Percentiles rank a stretch among this genome's conserved stretches.
Conservation (phyloP, 2,329 filamentous ascomycete genomes). For the Camptophora hylomeconis region DNA sequence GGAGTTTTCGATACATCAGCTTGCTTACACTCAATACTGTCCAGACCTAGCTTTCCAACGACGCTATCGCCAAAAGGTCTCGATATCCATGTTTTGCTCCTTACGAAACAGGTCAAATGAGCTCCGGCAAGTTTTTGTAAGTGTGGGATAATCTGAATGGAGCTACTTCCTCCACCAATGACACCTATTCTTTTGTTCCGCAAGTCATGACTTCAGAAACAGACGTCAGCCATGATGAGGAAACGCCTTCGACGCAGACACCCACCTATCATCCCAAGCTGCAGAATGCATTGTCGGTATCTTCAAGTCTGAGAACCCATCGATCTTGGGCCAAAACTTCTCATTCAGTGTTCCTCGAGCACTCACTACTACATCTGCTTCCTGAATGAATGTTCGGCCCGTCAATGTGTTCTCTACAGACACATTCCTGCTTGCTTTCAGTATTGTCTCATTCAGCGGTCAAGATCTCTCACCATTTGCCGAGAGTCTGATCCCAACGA, state of each 20-base stretch:
- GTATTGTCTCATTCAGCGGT: conserved; percentile 17
- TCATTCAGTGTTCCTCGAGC: conserved; percentile 18
- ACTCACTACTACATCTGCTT: conserved; percentile 25
- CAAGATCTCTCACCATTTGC: conserved; percentile 26
- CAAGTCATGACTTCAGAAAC: conserved; percentile 20
- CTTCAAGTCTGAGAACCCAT: conserved; percentile 17
- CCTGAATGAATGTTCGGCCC: no score
- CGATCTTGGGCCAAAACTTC: conserved; percentile 22
- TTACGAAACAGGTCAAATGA: no score
- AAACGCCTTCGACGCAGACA: no score
- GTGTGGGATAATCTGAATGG: conserved; percentile 22
- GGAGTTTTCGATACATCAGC: no score
- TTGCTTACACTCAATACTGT: no score
- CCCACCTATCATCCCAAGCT: no score
- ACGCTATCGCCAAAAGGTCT: conserved; percentile 7
- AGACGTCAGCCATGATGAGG: no score
- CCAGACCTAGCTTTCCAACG: no score
- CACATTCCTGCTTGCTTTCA: no score
- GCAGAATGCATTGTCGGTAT: conserved; percentile 19
- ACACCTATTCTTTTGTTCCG: conserved; percentile 15
- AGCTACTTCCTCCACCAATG: conserved; percentile 18
- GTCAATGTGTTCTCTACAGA: no score
- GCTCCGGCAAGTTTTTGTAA: conserved; percentile 24
- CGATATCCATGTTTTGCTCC: conserved; percentile 13
- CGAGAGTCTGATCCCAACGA: conserved; percentile 24